phyloP scores from a whole-genome alignment of 2,329 filamentous ascomycete genomes.

The Diplodia seriata region DNA sequence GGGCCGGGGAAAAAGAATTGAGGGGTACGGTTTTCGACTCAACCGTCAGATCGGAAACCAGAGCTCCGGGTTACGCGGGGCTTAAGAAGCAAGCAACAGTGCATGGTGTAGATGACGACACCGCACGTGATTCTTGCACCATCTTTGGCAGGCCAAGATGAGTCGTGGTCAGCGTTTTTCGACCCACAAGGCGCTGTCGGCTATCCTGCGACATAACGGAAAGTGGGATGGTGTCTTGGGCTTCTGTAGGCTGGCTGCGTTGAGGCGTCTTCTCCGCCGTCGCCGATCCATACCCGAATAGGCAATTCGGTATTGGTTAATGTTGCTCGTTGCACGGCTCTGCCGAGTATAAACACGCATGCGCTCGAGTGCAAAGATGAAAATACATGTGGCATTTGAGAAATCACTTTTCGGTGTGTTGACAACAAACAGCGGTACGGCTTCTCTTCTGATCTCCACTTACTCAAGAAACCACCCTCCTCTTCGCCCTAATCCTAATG shows the following conservation, averaged over 20 bases:
- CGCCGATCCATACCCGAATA: not conserved
- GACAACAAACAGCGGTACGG: not conserved
- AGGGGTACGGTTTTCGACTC: not conserved
- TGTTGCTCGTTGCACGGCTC: not conserved
- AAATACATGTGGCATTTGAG: not conserved
- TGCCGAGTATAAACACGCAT: no score
- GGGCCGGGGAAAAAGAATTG: not conserved
- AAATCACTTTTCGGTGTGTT: no score
- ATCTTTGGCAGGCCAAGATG: slow-evolving; percentile 18
- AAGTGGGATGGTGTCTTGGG: slow-evolving; percentile 12
- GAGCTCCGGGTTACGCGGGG: slow-evolving; percentile 6
- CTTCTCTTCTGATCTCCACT: not conserved
- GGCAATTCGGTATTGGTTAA: not conserved
- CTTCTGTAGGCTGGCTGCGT: not conserved
- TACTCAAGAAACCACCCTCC: slow-evolving; percentile 6
- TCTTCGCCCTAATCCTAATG: slow-evolving; percentile 18
- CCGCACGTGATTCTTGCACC: slow-evolving; percentile 31
- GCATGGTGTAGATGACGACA: slow-evolving; percentile 28
- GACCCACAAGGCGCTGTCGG: slow-evolving; percentile 16
- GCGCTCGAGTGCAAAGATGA: not conserved
- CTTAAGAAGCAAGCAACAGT: slow-evolving; percentile 23
- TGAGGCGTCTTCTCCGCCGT: not conserved
- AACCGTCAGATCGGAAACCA: not conserved
- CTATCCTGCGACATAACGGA: not conserved
- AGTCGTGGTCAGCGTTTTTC: not conserved